phyloP scores from a whole-genome alignment of 257 asterid genomes.

The Nemophila menziesii region DNA sequence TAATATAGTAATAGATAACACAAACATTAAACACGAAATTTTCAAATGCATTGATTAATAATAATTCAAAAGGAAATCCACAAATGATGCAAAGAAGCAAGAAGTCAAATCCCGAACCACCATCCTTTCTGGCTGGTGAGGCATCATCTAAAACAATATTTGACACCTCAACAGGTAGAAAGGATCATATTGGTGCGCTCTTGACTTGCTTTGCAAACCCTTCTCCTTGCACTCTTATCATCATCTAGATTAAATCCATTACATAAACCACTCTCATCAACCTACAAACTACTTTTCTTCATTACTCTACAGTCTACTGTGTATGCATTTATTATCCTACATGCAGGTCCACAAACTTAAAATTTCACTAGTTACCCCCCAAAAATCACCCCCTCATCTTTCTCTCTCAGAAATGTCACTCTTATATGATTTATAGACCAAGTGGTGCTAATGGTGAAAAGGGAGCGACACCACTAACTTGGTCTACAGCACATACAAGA shows the following conservation, averaged over 20 bases:
- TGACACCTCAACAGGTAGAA: slow-evolving; percentile 27
- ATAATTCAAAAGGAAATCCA: background rate
- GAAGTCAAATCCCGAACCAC: slow-evolving; percentile 99
- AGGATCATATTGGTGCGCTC: slow-evolving; percentile 89
- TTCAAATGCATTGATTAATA: background rate
- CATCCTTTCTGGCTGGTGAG: slow-evolving; percentile 39
- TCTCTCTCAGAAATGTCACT: background rate
- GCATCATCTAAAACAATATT: slow-evolving; percentile 1
- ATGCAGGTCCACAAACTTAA: background rate
- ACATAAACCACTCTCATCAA: slow-evolving; percentile 1
- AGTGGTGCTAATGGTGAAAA: background rate
- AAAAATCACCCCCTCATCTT: slow-evolving; percentile 19
- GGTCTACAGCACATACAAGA: background rate
- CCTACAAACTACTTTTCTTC: slow-evolving; percentile 19
- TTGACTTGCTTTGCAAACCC: slow-evolving; percentile 48
- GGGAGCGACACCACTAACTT: background rate
- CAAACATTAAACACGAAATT: too few species aligned
- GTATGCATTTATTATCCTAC: slow-evolving; percentile 8
- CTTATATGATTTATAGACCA: background rate
- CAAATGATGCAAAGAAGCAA: slow-evolving; percentile 13
- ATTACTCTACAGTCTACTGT: slow-evolving; percentile 10
- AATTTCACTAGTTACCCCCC: slow-evolving; percentile 22
- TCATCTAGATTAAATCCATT: background rate
- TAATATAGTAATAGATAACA: too few species aligned
- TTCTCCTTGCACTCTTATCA: background rate